Base-by-base conservation (phyloP, 441 rosid species). In the Adansonia grandidieri region DNA sequence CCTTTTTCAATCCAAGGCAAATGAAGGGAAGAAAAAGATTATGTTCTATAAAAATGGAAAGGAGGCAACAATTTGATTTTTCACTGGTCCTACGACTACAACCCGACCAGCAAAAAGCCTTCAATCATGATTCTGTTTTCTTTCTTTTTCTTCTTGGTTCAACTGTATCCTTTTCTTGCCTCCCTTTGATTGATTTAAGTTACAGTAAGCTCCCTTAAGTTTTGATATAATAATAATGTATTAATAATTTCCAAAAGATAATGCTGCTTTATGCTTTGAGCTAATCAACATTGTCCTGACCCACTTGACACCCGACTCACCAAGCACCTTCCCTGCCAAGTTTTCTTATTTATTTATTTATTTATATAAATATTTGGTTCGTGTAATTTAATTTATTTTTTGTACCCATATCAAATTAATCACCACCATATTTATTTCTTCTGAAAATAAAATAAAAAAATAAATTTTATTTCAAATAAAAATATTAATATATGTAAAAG, bases 21-120 rank as follows among this genome's bases (percentile, higher is more conserved):
- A 13, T 51, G 14, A 13, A 28, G 32, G 15, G 57, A 4, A 4
- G 15, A 51, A 48, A 48, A 48, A 48, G 14, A 48, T 48, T 8
- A 48, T 48, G 11, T 8, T 9, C 51, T 10, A 48, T 4, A 53
- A 53, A 53, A 53, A 6, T 14, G 9, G 1, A 15, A 54, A 37
- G 9, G 2, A 53, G 24, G 73, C 8, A 78, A 24, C 77, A 37
- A 54, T 20, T 14, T 19, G 2, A 22, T 66, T 57, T 67, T 66
- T 28, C 24, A 56, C 13, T 17, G 69, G 74, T 32, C 81, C 78
- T 66, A 71, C 77, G 74, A 5, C 60, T 9, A 24, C 13, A 1
- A 19, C 28, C 57, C 10, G 8, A 5, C 15, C 54, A 19, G 17
- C 56, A 17, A 64, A 71, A 58, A 14, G 78, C 63, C 75, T 24